Evolutionary conservation across 164 flowering plant genomes (phyloP).

Genomic region (Pachysandra terminalis): DNA sequence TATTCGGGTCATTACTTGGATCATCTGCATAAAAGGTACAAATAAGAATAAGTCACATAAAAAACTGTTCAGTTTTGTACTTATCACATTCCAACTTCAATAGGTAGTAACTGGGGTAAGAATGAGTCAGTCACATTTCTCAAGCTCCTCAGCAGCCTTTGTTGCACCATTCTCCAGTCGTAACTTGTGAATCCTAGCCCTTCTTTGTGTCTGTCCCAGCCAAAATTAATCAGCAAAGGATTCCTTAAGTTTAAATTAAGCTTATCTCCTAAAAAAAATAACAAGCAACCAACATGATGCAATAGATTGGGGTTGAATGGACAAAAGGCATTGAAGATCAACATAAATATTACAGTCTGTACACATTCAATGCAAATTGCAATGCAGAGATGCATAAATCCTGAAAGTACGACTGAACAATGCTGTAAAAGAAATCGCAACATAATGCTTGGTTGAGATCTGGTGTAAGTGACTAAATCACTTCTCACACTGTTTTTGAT

Average conservation of each 20-base stretch:
- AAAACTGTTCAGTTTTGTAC: background rate
- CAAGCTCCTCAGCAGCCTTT: constrained; percentile 87
- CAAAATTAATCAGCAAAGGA: background rate
- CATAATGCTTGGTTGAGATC: too few relatives aligned
- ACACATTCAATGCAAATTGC: background rate
- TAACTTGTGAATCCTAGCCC: constrained; percentile 74
- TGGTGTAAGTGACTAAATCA: too few relatives aligned
- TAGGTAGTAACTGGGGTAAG: background rate
- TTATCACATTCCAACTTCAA: background rate
- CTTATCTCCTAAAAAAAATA: too few relatives aligned
- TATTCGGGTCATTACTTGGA: constrained; percentile 73
- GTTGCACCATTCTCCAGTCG: constrained; percentile 85
- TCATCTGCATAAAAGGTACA: constrained; percentile 58
- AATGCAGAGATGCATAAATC: background rate
- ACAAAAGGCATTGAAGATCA: background rate
- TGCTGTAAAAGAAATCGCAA: too few relatives aligned
- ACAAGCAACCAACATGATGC: background rate
- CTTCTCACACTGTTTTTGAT: too few relatives aligned
- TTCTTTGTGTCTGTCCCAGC: constrained; percentile 52
- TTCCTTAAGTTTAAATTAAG: too few relatives aligned
- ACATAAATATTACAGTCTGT: background rate
- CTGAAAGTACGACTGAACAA: background rate
- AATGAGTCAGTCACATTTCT: constrained; percentile 54
- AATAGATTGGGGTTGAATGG: background rate
- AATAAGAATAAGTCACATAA: background rate